Evolutionary conservation across 2,329 filamentous ascomycete genomes (phyloP).

Genomic region (Salinomyces thailandicus): DNA sequence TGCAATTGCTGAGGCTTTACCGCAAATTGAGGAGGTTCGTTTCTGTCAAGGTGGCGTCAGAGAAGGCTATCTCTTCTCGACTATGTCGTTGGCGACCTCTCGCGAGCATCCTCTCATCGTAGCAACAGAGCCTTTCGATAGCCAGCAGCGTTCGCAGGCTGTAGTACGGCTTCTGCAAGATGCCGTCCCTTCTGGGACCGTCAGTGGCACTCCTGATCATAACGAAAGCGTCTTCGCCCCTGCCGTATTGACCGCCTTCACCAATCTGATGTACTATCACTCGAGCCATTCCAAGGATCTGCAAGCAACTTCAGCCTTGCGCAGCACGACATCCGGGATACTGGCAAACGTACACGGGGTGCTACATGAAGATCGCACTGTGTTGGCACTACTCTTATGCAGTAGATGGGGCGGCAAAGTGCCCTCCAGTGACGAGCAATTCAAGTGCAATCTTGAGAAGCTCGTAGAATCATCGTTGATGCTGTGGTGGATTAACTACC

Average conservation of each 20-base stretch:
- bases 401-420: constrained; percentile 63
- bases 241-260: constrained; percentile 44
- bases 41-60: constrained; percentile 85
- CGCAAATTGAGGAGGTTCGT: constrained; percentile 59
- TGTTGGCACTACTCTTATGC: constrained; percentile 61
- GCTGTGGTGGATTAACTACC: constrained; percentile 56
- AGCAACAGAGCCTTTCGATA: constrained; percentile 46
- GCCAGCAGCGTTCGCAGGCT: constrained; percentile 33
- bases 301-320: constrained; percentile 57
- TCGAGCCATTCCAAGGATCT: constrained; percentile 35
- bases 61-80: constrained; percentile 70
- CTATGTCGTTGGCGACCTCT: constrained; percentile 49
- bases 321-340: constrained; percentile 58
- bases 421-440: constrained; percentile 46
- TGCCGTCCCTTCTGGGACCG: constrained; percentile 32
- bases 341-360: constrained; percentile 61
- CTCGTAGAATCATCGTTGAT: constrained; percentile 43
- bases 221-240: constrained; percentile 33
- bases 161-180: constrained; percentile 41
- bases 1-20: constrained; percentile 58
- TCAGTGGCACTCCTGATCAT: constrained; percentile 20
- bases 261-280: constrained; percentile 47
- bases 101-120: constrained; percentile 57
- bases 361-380: constrained; percentile 58
- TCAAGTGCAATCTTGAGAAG: constrained; percentile 43